These are phyloP conservation scores for Selenicereus undatus DNA, from an alignment of 148 eudicot genomes.

Conservation along the genomic window DNA sequence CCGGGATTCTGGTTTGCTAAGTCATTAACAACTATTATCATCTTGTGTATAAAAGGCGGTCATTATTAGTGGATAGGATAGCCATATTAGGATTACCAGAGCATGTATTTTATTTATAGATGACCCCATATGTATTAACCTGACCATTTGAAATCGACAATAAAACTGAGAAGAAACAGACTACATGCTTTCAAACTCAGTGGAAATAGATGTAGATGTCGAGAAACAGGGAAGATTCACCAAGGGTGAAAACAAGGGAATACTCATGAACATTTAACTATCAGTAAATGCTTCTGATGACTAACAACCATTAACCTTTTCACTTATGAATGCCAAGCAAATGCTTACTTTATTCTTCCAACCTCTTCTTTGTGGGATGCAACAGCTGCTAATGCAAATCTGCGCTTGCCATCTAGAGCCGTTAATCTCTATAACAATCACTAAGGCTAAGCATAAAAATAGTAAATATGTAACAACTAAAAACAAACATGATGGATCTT, in stretches of 20 bases:
- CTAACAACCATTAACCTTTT: not conserved
- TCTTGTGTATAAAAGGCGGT: not conserved
- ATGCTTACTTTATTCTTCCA: slow-evolving; percentile 79
- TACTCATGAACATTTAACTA: not conserved
- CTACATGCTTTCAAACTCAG: not conserved
- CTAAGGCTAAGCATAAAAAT: slow-evolving; percentile 10
- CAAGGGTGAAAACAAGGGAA: not conserved
- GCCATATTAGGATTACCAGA: not conserved
- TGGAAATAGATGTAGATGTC: not conserved
- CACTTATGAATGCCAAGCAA: not conserved
- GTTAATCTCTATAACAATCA: slow-evolving; percentile 69
- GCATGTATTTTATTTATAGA: not conserved
- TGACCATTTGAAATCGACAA: not conserved
- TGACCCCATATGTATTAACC: not conserved
- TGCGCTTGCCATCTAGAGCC: slow-evolving; percentile 91
- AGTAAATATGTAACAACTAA: not conserved
- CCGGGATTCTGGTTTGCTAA: not conserved
- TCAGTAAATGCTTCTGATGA: not conserved
- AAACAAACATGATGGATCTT: slow-evolving; percentile 8
- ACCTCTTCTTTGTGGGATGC: slow-evolving; percentile 96
- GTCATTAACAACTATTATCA: not conserved
- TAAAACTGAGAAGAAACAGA: not conserved
- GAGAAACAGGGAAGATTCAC: not conserved
- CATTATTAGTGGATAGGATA: not conserved
- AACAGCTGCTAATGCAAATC: slow-evolving; percentile 98